Base-by-base conservation (phyloP, 371 early-diverging fungal genomes). In the Mucor velutinosus region DNA sequence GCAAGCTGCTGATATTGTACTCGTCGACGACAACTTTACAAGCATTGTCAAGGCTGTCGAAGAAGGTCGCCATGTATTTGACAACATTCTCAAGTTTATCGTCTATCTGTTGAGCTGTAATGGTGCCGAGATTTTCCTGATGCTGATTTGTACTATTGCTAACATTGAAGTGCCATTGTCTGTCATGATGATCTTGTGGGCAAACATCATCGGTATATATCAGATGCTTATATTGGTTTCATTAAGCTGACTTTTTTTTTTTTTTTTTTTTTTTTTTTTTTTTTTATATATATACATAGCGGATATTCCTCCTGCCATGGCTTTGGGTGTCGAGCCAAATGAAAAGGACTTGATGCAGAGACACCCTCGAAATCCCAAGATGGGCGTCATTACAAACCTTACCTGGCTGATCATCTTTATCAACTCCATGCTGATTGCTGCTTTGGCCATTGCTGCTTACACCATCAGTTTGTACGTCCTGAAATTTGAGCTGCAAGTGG, bases 41-140 rank as follows among this genome's bases (percentile, higher is more conserved):
- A 92, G 91, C 17, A 93, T 95, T 66, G 92, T 94, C 10, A 74
- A 78, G 21, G 93, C 93, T 39, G 86, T 95, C 32, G 79, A 80
- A 49, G 93, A 94, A 77, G 95, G 95, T 17, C 86, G 95, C 35
- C 87, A 88, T 51, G 91, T 93, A 5, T 94, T 91, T 77, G 93
- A 87, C 76, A 97, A 97, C 78, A 95, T 97, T 71, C 82, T 90
- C 65, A 95, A 96, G 72, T 94, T 95, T 74, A 89, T 95, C 60
- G 85, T 90, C 12, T 93, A 94, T 72, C 83, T 97, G 60, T 76
- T 97, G 62, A 88, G 89, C 23, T 93, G 96, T 76, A 97, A 96
- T 74, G 86, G 87, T 21, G 88, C 87, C 17, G 90, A 92, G 72
- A 79, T 93, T 29, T 77, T 91, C 27, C 79, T 87, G 12, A 77